A percentile compares a stretch with the other conserved stretches of the same genome.
These are phyloP conservation scores for Phenoliferia sp. DNA, from an alignment of 1,284 basidiomycete genomes.

Conservation along the genomic window DNA sequence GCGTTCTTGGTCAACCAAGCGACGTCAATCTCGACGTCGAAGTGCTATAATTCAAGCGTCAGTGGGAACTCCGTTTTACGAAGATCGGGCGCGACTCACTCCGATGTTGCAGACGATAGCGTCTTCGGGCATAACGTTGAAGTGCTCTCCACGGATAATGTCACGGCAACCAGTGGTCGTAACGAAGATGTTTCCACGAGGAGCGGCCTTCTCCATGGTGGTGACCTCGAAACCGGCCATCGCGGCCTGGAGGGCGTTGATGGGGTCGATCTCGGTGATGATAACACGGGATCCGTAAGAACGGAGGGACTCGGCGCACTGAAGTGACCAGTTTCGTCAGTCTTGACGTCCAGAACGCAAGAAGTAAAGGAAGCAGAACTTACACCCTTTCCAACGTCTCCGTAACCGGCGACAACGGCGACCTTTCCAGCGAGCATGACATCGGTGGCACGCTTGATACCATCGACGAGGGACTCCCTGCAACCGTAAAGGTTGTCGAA, in stretches of 20 bases:
- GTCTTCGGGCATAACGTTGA: conserved; percentile 92
- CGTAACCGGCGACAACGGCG: conserved; percentile 96
- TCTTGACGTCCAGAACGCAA: neutral
- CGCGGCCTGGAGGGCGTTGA: conserved; percentile 98
- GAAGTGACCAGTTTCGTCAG: conserved; percentile 13
- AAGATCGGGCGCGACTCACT: neutral
- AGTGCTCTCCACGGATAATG: conserved; percentile 92
- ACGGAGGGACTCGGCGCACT: conserved; percentile 96
- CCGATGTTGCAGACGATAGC: conserved; percentile 94
- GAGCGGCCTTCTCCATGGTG: conserved; percentile 95
- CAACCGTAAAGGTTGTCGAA: conserved; percentile 87
- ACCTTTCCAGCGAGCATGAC: conserved; percentile 99
- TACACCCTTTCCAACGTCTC: conserved; percentile 98
- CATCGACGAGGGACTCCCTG: conserved; percentile 98
- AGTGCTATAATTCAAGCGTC: conserved; percentile 40
- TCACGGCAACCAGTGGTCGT: conserved; percentile 99
- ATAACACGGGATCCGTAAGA: conserved; percentile 96
- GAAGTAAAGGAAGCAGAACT: conserved; percentile 42
- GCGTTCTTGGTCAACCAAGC: conserved; percentile 97
- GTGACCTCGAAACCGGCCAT: conserved; percentile 99
- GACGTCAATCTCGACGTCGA: conserved; percentile 91
- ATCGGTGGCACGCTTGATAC: conserved; percentile 99
- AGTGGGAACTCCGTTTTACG: neutral
- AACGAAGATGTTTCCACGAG: conserved; percentile 86
- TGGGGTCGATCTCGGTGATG: conserved; percentile 98